These are phyloP conservation scores for Diversispora eburnea DNA, from an alignment of 192 early-diverging fungal species.

Conservation along the genomic window DNA sequence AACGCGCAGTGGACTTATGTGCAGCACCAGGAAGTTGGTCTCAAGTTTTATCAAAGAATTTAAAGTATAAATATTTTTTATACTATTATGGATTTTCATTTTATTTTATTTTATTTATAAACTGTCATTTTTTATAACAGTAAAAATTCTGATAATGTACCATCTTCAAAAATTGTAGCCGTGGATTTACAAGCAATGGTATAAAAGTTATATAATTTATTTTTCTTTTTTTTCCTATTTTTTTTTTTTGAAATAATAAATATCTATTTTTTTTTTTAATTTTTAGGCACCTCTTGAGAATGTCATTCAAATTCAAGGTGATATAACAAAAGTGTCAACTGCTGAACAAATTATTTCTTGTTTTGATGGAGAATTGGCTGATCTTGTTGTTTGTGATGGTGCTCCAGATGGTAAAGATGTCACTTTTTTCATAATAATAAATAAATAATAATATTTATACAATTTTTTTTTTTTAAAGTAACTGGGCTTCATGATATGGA, in stretches of 20 bases:
- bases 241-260: background rate
- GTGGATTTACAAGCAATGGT: conserved; percentile 90
- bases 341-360: conserved; percentile 86
- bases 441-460: background rate
- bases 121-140: conserved; percentile 36
- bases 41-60: conserved; percentile 76
- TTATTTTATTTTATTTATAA: background rate
- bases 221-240: background rate
- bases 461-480: conserved; percentile 44
- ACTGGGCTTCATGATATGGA: conserved; percentile 98
- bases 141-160: conserved; percentile 33
- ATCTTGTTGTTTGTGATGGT: conserved; percentile 95
- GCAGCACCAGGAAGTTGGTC: conserved; percentile 98
- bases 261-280: background rate
- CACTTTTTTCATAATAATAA: background rate
- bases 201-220: too few relatives aligned
- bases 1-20: conserved; percentile 90
- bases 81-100: background rate
- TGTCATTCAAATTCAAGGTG: conserved; percentile 95
- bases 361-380: conserved; percentile 85
- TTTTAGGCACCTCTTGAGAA: conserved; percentile 80
- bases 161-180: conserved; percentile 72
- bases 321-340: conserved; percentile 93
- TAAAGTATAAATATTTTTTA: conserved; percentile 42
- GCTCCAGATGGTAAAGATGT: conserved; percentile 76